Percentiles rank a stretch among this genome's conserved stretches.
Conservation (phyloP, 371 early-diverging fungal genomes). For the Rhizopus microsporus region DNA sequence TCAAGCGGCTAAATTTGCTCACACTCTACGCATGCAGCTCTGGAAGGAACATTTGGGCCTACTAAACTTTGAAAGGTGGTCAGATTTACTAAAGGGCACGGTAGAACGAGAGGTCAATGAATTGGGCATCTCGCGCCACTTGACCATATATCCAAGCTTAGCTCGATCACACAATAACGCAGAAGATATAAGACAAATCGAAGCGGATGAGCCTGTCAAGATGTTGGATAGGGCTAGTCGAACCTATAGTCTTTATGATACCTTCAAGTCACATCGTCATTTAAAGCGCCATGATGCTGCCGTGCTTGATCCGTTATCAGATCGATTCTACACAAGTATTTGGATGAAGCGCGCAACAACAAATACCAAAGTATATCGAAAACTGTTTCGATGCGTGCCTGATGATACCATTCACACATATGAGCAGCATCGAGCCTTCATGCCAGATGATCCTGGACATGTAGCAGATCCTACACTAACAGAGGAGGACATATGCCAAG, state of each 20-base stretch:
- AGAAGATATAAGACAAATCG: conserved; percentile 32
- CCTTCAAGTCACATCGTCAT: conserved; percentile 23
- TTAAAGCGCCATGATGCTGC: conserved; percentile 40
- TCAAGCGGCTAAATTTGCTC: conserved; percentile 75
- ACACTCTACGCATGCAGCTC: conserved; percentile 73
- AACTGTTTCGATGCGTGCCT: conserved; percentile 85
- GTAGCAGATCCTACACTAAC: conserved; percentile 48
- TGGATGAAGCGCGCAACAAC: conserved; percentile 69
- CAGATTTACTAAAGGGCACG: conserved; percentile 16
- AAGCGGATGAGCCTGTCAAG: conserved; percentile 38
- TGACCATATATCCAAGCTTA: conserved; percentile 29
- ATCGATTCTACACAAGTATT: conserved; percentile 58
- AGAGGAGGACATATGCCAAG: conserved; percentile 39
- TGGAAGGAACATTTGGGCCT: conserved; percentile 88
- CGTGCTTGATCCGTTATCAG: conserved; percentile 76
- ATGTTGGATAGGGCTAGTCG: conserved; percentile 42
- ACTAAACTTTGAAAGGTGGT: conserved; percentile 49
- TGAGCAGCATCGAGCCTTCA: conserved; percentile 61
- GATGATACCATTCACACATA: conserved; percentile 74
- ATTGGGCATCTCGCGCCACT: conserved; percentile 9
- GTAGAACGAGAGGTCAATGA: background rate
- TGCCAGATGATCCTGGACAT: conserved; percentile 60
- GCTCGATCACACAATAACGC: conserved; percentile 27
- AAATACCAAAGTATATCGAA: conserved; percentile 76
- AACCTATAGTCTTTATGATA: conserved; percentile 41